phyloP scores from a whole-genome alignment of 78 protist species.

The Bigelowiella natans region DNA sequence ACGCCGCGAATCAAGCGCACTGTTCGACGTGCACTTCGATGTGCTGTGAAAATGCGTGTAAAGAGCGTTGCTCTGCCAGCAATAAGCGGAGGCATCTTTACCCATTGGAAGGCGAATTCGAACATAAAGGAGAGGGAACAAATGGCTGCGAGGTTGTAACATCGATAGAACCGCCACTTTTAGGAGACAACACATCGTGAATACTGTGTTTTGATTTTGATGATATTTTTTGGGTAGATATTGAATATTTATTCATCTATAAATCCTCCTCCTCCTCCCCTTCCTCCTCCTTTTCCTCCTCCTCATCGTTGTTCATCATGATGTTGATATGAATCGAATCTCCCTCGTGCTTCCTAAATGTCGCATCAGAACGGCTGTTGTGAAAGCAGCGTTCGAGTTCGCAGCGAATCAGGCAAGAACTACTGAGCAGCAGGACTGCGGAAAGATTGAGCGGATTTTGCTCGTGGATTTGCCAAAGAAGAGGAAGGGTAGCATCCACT shows the following conservation, averaged over 20 bases:
- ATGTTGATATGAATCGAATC: no score
- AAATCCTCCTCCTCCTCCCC: no score
- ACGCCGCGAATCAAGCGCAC: slow-evolving; percentile 4
- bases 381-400: background rate
- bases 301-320: no score
- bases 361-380: no score
- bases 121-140: slow-evolving; percentile 10
- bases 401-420: background rate
- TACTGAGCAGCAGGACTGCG: no score
- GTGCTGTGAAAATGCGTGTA: background rate
- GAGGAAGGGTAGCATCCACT: background rate
- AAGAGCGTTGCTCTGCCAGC: slow-evolving; percentile 5
- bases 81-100: slow-evolving; percentile 22
- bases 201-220: no score
- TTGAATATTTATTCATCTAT: no score
- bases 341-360: no score
- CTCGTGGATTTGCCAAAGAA: background rate
- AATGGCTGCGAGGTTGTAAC: slow-evolving; percentile 12
- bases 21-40: slow-evolving; percentile 1
- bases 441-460: background rate
- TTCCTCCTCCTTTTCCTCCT: no score
- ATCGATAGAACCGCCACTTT: no score
- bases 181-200: no score
- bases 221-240: no score
- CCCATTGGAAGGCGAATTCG: background rate